Evolutionary conservation across 805 yeast species (phyloP).

Genomic region (Wickerhamomyces canadensis): DNA sequence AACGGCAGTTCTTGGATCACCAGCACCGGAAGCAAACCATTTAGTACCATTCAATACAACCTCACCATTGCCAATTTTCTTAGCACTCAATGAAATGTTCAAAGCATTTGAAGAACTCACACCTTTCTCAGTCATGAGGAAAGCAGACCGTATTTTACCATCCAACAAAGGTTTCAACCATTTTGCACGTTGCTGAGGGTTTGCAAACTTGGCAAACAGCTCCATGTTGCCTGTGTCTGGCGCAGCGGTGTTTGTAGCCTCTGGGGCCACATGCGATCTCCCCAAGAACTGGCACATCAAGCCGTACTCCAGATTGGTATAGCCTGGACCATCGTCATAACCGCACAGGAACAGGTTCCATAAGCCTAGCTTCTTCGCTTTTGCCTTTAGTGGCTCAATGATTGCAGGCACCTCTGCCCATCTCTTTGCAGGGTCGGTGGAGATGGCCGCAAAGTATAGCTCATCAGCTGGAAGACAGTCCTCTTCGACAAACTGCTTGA

Average conservation of each 20-base stretch:
- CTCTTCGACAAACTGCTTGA: slow-evolving; percentile 47
- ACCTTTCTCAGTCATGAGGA: slow-evolving; percentile 60
- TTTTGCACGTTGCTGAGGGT: slow-evolving; percentile 36
- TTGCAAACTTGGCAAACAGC: slow-evolving; percentile 33
- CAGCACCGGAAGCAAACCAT: slow-evolving; percentile 71
- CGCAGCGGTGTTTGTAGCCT: slow-evolving; percentile 53
- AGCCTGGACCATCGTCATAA: slow-evolving; percentile 49
- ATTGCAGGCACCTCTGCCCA: slow-evolving; percentile 45
- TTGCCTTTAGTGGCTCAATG: slow-evolving; percentile 44
- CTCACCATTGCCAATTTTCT: slow-evolving; percentile 32
- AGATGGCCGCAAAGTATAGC: slow-evolving; percentile 36
- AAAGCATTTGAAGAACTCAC: slow-evolving; percentile 58
- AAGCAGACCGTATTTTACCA: slow-evolving; percentile 55
- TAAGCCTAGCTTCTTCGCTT: slow-evolving; percentile 47
- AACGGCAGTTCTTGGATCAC: slow-evolving; percentile 51
- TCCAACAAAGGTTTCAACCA: slow-evolving; percentile 50
- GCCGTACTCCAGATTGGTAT: slow-evolving; percentile 57
- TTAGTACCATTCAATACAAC: slow-evolving; percentile 54
- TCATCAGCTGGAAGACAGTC: slow-evolving; percentile 54
- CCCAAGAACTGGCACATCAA: slow-evolving; percentile 62
- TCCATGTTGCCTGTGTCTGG: slow-evolving; percentile 63
- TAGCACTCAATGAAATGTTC: slow-evolving; percentile 46
- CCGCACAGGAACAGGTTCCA: slow-evolving; percentile 54
- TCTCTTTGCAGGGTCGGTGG: slow-evolving; percentile 34
- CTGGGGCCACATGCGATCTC: slow-evolving; percentile 47